Base-by-base conservation (phyloP, 306 rosid genomes). In the Cicer bijugum region DNA sequence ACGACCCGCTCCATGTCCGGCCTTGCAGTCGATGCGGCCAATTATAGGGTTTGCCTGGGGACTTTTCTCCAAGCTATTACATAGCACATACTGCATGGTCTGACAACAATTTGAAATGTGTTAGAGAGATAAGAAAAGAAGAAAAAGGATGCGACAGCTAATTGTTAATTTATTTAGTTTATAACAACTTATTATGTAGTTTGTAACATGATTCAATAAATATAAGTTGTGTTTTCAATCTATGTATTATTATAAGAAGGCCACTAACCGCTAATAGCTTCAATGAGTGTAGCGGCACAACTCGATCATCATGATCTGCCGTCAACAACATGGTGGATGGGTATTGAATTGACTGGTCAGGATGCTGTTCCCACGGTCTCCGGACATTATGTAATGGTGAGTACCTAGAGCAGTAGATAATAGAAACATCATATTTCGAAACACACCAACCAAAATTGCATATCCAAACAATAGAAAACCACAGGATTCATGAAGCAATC, bases 281-380 rank as follows among this genome's bases (percentile, higher is more conserved):
- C 88, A 89, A 82, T 0, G 97, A 85, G 82, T 94, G 97, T 75
- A 94, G 71, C 5, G 97, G 97, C 56, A 94, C 99, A 75, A 94
- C 98, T 63, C 98, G 92, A 65, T 94, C 98, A 75, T 94, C 99
- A 45, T 94, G 99, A 90, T 94, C 99, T 75, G 97, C 99, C 23
- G 99, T 94, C 89, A 94, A 69, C 69, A 94, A 64, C 96, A 94
- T 89, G 64, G 92, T 91, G 48, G 97, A 58, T 80, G 97, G 99
- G 80, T 94, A 94, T 82, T 91, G 99, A 73, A 72, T 15, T 80
- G 76, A 62, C 80, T 81, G 77, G 65, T 67, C 86, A 1, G 88
- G 53, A 78, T 83, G 78, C 53, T 77, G 84, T 66, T 88, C 99
- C 97, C 99, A 94, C 8, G 95, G 99, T 83, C 96, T 86, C 88